Evolutionary conservation across 2,329 filamentous ascomycete genomes (phyloP).

Genomic region (Metarhizium guizhouense): DNA sequence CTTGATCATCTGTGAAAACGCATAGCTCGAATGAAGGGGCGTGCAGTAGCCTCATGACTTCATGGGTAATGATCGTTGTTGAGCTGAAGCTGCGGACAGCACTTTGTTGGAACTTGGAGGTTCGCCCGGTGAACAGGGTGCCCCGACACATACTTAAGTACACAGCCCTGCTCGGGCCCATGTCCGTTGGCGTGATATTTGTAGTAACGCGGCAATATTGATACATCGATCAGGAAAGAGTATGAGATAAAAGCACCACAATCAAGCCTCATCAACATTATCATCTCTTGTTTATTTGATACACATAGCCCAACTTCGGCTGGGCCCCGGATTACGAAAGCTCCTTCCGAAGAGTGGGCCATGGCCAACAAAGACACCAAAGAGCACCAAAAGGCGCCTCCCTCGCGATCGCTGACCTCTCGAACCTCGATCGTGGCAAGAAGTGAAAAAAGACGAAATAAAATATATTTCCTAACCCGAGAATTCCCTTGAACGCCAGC

Average conservation of each 20-base stretch:
- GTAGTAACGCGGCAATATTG: no score
- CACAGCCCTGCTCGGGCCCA: no score
- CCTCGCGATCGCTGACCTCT: neutral
- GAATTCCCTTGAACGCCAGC: conserved; percentile 1
- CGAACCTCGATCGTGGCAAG: neutral
- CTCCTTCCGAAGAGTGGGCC: neutral
- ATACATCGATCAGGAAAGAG: neutral
- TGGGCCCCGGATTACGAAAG: neutral
- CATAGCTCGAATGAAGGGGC: conserved; percentile 13
- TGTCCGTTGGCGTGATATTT: no score
- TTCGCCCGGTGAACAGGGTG: no score
- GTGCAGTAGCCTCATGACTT: conserved; percentile 17
- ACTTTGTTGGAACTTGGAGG: neutral
- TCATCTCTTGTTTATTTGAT: neutral
- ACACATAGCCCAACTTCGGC: neutral
- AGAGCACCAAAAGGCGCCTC: neutral
- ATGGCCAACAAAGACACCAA: neutral
- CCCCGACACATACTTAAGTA: no score
- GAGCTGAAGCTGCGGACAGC: neutral
- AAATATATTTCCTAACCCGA: neutral
- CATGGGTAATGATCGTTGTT: neutral
- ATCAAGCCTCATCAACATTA: neutral
- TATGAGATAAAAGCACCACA: neutral
- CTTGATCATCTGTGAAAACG: conserved; percentile 10
- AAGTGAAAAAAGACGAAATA: neutral